These are phyloP conservation scores for Bipolaris bicolor DNA, from an alignment of 2,329 filamentous ascomycete genomes.

Conservation along the genomic window DNA sequence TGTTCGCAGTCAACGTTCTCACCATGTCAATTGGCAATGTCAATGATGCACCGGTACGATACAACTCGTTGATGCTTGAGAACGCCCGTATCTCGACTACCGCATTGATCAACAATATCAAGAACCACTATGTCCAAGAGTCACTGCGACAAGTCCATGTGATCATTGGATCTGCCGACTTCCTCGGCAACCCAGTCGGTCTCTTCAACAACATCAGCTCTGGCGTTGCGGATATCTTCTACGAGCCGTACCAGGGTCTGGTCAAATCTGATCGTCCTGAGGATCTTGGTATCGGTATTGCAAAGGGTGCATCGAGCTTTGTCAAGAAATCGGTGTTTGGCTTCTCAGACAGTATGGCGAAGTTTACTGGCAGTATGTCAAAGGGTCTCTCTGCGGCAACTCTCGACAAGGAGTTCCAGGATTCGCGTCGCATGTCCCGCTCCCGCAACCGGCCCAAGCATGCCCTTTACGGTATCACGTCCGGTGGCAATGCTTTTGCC, in stretches of 20 bases:
- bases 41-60: slow-evolving; percentile 92
- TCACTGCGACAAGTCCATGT: slow-evolving; percentile 96
- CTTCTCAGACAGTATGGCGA: slow-evolving; percentile 95
- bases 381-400: slow-evolving; percentile 96
- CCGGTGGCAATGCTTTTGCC: slow-evolving; percentile 92
- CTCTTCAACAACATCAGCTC: slow-evolving; percentile 98
- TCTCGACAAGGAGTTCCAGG: slow-evolving; percentile 98
- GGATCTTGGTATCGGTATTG: slow-evolving; percentile 92
- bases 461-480: slow-evolving; percentile 92
- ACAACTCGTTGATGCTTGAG: slow-evolving; percentile 93
- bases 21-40: slow-evolving; percentile 99
- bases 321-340: slow-evolving; percentile 99
- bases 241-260: slow-evolving; percentile 97
- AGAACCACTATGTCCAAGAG: slow-evolving; percentile 96
- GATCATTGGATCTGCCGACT: slow-evolving; percentile 95
- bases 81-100: slow-evolving; percentile 90
- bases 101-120: slow-evolving; percentile 82
- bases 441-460: slow-evolving; percentile 96
- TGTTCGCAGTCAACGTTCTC: slow-evolving; percentile 98
- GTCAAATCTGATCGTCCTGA: slow-evolving; percentile 96
- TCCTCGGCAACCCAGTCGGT: slow-evolving; percentile 95
- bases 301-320: slow-evolving; percentile 94
- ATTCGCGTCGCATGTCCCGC: slow-evolving; percentile 89
- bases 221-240: slow-evolving; percentile 97
- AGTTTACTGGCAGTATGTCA: slow-evolving; percentile 95